Evolutionary conservation across 2,329 filamentous ascomycete species (phyloP).

Genomic region (Fusarium buxicola): DNA sequence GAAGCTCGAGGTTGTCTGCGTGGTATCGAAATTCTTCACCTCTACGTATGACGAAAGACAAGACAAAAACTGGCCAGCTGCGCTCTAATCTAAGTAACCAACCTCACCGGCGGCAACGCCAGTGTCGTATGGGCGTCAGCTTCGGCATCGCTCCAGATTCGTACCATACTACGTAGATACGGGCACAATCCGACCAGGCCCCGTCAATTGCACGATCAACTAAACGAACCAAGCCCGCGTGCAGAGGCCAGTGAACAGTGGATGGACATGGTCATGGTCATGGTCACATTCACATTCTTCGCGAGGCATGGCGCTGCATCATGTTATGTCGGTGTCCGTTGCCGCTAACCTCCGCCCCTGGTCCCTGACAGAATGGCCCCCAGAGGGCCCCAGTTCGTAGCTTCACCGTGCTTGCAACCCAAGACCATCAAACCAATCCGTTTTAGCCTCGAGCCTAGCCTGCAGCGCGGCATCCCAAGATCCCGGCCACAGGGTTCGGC

Average conservation of each 20-base stretch:
- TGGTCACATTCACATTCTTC: slow-evolving; percentile 18
- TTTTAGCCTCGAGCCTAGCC: slow-evolving; percentile 20
- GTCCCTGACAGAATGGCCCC: slow-evolving; percentile 34
- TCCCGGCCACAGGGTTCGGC: slow-evolving; percentile 30
- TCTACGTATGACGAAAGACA: slow-evolving; percentile 10
- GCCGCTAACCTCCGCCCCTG: slow-evolving; percentile 33
- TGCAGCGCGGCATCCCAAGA: slow-evolving; percentile 30
- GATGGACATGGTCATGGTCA: slow-evolving; percentile 26
- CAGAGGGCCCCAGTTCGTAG: slow-evolving; percentile 10
- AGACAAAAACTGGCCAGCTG: slow-evolving; percentile 12
- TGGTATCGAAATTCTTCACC: slow-evolving; percentile 15
- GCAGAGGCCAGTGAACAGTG: slow-evolving; percentile 7
- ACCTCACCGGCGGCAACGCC: slow-evolving; percentile 11
- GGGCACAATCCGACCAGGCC: slow-evolving; percentile 9
- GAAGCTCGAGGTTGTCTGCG: slow-evolving; percentile 1
- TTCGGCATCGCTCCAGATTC: slow-evolving; percentile 23
- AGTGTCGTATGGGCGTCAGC: slow-evolving; percentile 13
- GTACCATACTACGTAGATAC: neutral
- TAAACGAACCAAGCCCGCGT: slow-evolving; percentile 10
- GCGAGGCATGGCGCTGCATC: slow-evolving; percentile 37
- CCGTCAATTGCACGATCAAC: slow-evolving; percentile 5
- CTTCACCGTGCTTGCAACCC: slow-evolving; percentile 31
- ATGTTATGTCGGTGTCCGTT: slow-evolving; percentile 41
- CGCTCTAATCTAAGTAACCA: slow-evolving; percentile 20
- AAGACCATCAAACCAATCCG: slow-evolving; percentile 19